phyloP scores from a whole-genome alignment of 208 protist genomes.

The Paratrypanosoma confusum region DNA sequence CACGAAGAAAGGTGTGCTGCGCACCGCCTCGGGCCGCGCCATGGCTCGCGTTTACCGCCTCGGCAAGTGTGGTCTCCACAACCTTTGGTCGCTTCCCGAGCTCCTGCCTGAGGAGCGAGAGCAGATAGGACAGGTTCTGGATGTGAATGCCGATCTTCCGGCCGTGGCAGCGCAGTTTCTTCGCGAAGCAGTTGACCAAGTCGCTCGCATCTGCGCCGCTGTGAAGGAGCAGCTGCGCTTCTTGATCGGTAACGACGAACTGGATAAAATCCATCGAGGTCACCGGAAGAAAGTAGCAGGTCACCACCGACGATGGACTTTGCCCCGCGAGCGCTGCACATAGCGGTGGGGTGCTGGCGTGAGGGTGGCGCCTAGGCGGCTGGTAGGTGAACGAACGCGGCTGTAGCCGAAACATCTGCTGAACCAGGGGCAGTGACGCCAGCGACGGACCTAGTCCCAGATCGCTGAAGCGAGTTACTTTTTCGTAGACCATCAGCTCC shows the following conservation, averaged over 20 bases:
- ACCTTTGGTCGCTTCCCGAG: slow-evolving; percentile 1
- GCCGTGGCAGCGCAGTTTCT: slow-evolving; percentile 11
- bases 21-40: too few relatives aligned
- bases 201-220: slow-evolving; percentile 49
- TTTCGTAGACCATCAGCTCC: slow-evolving; percentile 39
- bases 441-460: slow-evolving; percentile 50
- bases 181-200: slow-evolving; percentile 41
- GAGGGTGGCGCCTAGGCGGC: too few relatives aligned
- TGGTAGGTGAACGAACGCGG: background rate
- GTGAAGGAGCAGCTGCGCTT: slow-evolving; percentile 24
- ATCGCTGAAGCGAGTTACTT: slow-evolving; percentile 35
- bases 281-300: slow-evolving; percentile 32
- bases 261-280: slow-evolving; percentile 28
- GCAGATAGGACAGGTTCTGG: slow-evolving; percentile 46
- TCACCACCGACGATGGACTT: slow-evolving; percentile 10
- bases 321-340: too few relatives aligned
- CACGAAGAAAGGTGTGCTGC: too few relatives aligned
- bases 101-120: slow-evolving; percentile 29
- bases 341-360: too few relatives aligned
- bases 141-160: slow-evolving; percentile 68
- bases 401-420: slow-evolving; percentile 50
- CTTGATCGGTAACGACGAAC: slow-evolving; percentile 38
- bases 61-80: background rate
- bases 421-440: slow-evolving; percentile 43
- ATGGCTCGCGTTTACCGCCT: too few relatives aligned